Conservation (phyloP, 257 asterid species). For the Leptodermis oblonga region DNA sequence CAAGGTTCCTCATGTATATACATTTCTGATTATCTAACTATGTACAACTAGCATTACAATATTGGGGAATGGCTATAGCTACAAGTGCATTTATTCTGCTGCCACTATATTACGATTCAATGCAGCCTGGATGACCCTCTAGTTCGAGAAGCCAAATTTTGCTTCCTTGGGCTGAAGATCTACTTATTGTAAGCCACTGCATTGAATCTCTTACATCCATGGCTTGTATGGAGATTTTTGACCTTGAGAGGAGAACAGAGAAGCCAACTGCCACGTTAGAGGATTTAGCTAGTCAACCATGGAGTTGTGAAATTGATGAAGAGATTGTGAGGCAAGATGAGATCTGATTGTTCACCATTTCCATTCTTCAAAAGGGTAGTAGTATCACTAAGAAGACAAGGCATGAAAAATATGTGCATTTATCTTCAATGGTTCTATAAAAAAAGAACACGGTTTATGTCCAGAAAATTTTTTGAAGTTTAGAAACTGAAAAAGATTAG, state of each 20-base stretch:
- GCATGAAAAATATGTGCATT: slow-evolving; percentile 70
- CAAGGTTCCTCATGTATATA: too few species aligned
- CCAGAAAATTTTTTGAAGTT: too few species aligned
- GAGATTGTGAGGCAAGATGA: slow-evolving; percentile 39
- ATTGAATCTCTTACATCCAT: slow-evolving; percentile 75
- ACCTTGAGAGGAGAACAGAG: slow-evolving; percentile 66
- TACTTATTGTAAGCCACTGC: slow-evolving; percentile 65
- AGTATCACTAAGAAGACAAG: slow-evolving; percentile 67
- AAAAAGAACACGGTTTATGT: too few species aligned
- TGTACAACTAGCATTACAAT: too few species aligned
- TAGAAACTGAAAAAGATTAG: too few species aligned
- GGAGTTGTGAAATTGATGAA: slow-evolving; percentile 35
- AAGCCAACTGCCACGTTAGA: slow-evolving; percentile 48
- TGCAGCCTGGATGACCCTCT: slow-evolving; percentile 64
- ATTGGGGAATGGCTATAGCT: too few species aligned
- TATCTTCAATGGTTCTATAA: too few species aligned
- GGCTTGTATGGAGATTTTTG: slow-evolving; percentile 92
- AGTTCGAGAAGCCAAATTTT: slow-evolving; percentile 52
- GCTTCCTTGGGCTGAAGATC: slow-evolving; percentile 61
- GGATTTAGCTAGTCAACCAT: slow-evolving; percentile 34
- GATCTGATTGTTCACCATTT: slow-evolving; percentile 61
- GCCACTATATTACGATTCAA: too few species aligned
- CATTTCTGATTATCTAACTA: too few species aligned
- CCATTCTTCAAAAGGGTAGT: slow-evolving; percentile 57
- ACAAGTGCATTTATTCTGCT: too few species aligned